A percentile compares a stretch with the other conserved stretches of the same genome.
phyloP scores from a whole-genome alignment of 495 filamentous ascomycete species.

The Terfezia boudieri region DNA sequence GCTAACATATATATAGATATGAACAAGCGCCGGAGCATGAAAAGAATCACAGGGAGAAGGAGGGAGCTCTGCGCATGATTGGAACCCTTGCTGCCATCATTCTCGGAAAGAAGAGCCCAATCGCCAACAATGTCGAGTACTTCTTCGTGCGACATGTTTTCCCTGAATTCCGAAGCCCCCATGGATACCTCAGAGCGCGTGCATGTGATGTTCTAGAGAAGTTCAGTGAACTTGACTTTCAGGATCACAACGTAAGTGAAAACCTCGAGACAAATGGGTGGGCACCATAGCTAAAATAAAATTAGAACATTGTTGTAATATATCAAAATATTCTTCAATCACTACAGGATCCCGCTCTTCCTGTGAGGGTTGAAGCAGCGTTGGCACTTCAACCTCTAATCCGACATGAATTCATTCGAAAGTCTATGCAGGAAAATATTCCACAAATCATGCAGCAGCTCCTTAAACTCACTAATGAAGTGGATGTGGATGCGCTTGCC shows the following conservation, averaged over 20 bases:
- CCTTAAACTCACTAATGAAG: constrained; percentile 60
- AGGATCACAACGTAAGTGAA: constrained; percentile 41
- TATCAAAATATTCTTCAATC: constrained; percentile 94
- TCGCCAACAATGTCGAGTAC: constrained; percentile 94
- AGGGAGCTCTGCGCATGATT: constrained; percentile 92
- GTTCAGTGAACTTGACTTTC: constrained; percentile 88
- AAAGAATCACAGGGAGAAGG: constrained; percentile 85
- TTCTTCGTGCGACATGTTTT: constrained; percentile 97
- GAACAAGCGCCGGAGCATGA: constrained; percentile 62
- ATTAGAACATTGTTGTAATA: constrained; percentile 61
- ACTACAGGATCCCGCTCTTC: constrained; percentile 78
- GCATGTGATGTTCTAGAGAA: constrained; percentile 96
- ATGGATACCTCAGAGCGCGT: constrained; percentile 82
- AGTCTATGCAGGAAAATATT: constrained; percentile 89
- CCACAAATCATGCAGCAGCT: constrained; percentile 99
- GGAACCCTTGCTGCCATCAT: constrained; percentile 85
- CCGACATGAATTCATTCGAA: constrained; percentile 78
- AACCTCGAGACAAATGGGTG: not conserved
- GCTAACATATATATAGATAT: constrained; percentile 21
- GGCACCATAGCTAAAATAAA: too few species aligned
- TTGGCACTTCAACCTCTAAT: constrained; percentile 89
- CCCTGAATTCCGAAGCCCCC: constrained; percentile 81
- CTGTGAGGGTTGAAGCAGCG: constrained; percentile 83
- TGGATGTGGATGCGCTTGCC: constrained; percentile 30
- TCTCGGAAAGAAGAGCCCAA: constrained; percentile 89